Conservation (phyloP, 495 filamentous ascomycete genomes). For the Talaromyces liani region DNA sequence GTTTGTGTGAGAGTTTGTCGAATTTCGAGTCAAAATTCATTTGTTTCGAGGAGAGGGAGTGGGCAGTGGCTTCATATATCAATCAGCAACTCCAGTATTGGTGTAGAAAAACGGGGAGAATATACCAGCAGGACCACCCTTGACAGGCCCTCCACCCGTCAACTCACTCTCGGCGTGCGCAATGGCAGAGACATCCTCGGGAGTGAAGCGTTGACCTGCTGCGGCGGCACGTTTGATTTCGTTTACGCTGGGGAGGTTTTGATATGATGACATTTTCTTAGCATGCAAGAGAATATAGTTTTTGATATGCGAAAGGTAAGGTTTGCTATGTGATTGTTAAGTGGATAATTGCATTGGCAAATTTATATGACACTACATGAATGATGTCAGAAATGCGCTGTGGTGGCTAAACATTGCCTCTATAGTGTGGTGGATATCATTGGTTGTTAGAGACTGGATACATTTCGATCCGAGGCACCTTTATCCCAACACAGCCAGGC, state of each 20-base stretch:
- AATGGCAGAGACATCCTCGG: slow-evolving; percentile 26
- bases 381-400: neutral
- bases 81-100: no score
- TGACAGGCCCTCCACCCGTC: slow-evolving; percentile 42
- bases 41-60: slow-evolving; percentile 28
- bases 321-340: neutral
- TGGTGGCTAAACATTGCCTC: neutral
- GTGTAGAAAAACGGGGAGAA: neutral
- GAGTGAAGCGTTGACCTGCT: slow-evolving; percentile 26
- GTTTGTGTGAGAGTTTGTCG: slow-evolving; percentile 24
- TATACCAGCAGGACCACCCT: slow-evolving; percentile 45
- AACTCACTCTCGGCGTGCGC: slow-evolving; percentile 29
- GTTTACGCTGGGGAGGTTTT: slow-evolving; percentile 18
- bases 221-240: slow-evolving; percentile 30
- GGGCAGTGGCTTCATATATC: slow-evolving; percentile 19
- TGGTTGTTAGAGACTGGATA: neutral
- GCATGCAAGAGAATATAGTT: neutral
- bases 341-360: neutral
- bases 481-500: no score
- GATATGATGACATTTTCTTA: neutral
- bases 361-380: neutral
- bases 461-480: neutral
- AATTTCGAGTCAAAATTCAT: slow-evolving; percentile 33
- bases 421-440: neutral
- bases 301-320: neutral